Percentiles rank a stretch among this genome's conserved stretches.
phyloP scores from a whole-genome alignment of 208 protist species.

The Trichomonas vaginalis region DNA sequence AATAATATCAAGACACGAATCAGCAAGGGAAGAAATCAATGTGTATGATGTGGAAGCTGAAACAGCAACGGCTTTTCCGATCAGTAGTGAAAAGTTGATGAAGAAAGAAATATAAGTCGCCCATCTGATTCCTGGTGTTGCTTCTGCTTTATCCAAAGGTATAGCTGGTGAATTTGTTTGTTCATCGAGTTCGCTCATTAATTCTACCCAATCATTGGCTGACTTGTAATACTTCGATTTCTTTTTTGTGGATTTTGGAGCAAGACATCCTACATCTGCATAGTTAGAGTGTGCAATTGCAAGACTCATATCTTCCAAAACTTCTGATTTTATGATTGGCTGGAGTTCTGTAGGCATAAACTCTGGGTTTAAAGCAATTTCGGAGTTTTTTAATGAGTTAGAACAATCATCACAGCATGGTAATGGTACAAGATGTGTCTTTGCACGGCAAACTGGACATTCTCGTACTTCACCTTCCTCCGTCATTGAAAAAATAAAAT shows the following conservation, averaged over 20 bases:
- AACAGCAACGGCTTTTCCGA: background rate
- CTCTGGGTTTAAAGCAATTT: background rate
- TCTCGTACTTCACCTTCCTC: too few species aligned
- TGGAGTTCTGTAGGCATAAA: background rate
- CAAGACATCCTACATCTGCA: background rate
- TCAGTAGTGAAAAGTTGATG: background rate
- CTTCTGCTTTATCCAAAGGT: background rate
- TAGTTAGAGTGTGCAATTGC: background rate
- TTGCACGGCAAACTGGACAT: background rate
- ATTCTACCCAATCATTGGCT: background rate
- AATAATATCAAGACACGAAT: background rate
- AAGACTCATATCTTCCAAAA: background rate
- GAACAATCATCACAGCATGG: background rate
- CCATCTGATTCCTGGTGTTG: background rate
- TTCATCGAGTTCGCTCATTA: background rate
- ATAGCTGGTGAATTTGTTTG: too few species aligned
- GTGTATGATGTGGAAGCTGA: slow-evolving; percentile 9
- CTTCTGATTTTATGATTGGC: background rate
- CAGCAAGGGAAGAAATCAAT: background rate
- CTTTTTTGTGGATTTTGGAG: background rate
- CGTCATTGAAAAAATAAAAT: too few species aligned
- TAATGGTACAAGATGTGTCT: background rate
- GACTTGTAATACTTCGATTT: background rate
- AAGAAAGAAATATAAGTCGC: background rate
- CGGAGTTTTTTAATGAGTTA: background rate